Percentiles rank a stretch among this genome's conserved stretches.
Conservation (phyloP, 2,329 filamentous ascomycete species). For the Penicillium griseofulvum region DNA sequence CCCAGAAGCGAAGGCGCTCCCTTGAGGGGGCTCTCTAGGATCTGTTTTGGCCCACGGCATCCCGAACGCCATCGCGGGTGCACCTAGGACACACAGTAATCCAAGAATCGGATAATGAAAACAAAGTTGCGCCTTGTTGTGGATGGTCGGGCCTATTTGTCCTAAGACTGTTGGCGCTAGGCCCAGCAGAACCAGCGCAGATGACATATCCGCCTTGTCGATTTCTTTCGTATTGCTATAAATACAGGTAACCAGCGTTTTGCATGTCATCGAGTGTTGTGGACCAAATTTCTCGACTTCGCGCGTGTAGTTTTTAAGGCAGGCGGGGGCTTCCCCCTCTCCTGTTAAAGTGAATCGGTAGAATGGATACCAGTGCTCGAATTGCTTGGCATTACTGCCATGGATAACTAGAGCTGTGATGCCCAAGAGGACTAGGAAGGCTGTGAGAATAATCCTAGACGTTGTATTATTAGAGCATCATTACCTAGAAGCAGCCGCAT, state of each 20-base stretch:
- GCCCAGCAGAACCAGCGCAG: neutral
- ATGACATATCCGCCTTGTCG: neutral
- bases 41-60: neutral
- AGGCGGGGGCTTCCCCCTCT: neutral
- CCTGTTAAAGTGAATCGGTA: neutral
- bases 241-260: neutral
- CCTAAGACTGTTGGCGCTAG: neutral
- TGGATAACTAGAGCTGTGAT: neutral
- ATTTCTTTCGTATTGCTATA: neutral
- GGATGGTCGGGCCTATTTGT: neutral
- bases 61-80: neutral
- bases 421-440: neutral
- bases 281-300: neutral
- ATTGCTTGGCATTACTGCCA: neutral
- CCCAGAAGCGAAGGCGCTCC: neutral
- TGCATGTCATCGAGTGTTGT: neutral
- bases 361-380: neutral
- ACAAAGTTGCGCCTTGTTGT: neutral
- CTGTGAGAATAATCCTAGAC: neutral
- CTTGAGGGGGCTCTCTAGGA: neutral
- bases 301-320: neutral
- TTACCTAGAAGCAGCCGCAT: neutral
- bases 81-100: neutral
- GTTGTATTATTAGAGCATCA: neutral
- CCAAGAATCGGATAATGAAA: neutral